Evolutionary conservation across 2,329 filamentous ascomycete species (phyloP), one percentile per base, ranked within the genome.

Genomic region (Alternaria burnsii): DNA sequence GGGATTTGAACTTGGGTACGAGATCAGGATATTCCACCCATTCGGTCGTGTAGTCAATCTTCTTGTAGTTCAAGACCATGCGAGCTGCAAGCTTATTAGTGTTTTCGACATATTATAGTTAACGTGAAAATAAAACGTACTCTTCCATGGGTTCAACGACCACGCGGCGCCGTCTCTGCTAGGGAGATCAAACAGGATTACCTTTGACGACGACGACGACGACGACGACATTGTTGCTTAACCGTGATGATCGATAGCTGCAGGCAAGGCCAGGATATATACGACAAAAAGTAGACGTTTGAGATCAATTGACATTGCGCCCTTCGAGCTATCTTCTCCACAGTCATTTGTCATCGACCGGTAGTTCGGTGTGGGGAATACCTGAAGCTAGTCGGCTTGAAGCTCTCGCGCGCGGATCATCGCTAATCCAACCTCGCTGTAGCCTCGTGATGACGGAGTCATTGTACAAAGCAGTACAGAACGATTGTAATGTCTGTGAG

Each of bases 141-240:
- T 87, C 78, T 90, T 92, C 89, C 89, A 92, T 0, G 89, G 86
- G 72, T 92, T 92, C 46, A 86, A 78, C 1, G 88, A 89, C 90
- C 90, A 92, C 52, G 80, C 72, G 8, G 77, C 78, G 40, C 79
- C 74, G 16, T 79, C 77, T 71, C 81, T 84, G 76, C 82, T 87
- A 3, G 88, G 85, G 3, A 92, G 75, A 72, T 92, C 89, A 66
- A 87, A 90, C 2, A 92, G 74, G 9, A 85, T 78, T 38, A 89
- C 79, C 62, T 82, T 72, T 30, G 72, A 57, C 58, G 78, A 75
- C 7, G 55, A 32, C 57, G n/a, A n/a, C n/a, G n/a, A n/a, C n/a
- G 72, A 57, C 58, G 78, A 75, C 7, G 55, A 32, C 57, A 59
- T 72, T n/a, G 22, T 58, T 52, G 44, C n/a, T 52, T 22, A 22